Evolutionary conservation across 768 basidiomycete species (phyloP).

Genomic region (Mycena leptocephala): DNA sequence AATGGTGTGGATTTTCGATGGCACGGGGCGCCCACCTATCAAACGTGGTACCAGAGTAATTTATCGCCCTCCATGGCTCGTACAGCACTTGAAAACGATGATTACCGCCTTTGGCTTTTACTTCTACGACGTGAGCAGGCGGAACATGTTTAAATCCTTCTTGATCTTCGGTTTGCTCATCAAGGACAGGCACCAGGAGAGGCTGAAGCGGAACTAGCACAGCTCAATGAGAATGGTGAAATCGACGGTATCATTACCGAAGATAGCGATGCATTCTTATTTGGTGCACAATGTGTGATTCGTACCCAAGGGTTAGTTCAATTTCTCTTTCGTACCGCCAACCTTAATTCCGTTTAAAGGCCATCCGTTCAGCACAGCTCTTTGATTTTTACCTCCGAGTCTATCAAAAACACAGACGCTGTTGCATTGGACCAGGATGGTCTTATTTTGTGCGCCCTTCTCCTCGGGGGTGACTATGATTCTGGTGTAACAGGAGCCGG

Average conservation of each 20-base stretch:
- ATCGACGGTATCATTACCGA: constrained; percentile 11
- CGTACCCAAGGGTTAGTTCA: neutral
- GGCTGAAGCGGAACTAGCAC: constrained; percentile 20
- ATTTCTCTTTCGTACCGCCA: neutral
- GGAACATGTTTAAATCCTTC: neutral
- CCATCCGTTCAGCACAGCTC: neutral
- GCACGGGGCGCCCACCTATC: constrained; percentile 53
- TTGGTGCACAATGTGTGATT: neutral
- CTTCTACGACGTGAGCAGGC: neutral
- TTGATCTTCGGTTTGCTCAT: neutral
- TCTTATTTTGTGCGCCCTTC: neutral
- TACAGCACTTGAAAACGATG: neutral
- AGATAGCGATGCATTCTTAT: constrained; percentile 5
- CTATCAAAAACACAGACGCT: neutral
- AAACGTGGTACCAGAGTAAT: constrained; percentile 53
- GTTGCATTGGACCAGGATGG: neutral
- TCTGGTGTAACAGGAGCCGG: neutral
- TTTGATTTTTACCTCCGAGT: neutral
- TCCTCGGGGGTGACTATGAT: neutral
- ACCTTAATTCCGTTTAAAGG: too few relatives aligned
- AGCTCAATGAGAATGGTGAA: neutral
- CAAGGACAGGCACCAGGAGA: neutral
- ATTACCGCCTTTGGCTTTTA: neutral
- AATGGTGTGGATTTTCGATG: constrained; percentile 64
- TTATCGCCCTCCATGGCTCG: neutral